Conservation (phyloP, 2,329 filamentous ascomycete species). For the Trichoderma sp. region DNA sequence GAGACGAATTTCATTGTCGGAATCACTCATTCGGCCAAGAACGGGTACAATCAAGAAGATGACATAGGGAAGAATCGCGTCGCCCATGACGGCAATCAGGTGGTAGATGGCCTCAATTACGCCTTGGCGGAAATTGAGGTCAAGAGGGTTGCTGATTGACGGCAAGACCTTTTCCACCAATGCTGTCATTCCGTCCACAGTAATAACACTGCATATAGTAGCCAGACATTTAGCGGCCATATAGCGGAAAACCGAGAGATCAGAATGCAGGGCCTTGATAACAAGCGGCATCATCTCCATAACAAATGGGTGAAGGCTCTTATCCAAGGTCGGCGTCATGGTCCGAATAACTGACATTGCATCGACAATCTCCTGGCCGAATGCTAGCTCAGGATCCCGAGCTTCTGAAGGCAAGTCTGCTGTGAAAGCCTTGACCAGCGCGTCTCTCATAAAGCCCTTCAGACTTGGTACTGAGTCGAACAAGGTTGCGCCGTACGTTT, state of each 20-base stretch:
- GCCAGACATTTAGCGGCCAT: slow-evolving; percentile 97
- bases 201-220: slow-evolving; percentile 95
- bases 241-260: slow-evolving; percentile 90
- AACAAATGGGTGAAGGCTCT: slow-evolving; percentile 74
- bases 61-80: slow-evolving; percentile 92
- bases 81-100: slow-evolving; percentile 97
- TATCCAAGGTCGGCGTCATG: slow-evolving; percentile 84
- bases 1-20: slow-evolving; percentile 90
- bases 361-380: slow-evolving; percentile 92
- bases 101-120: slow-evolving; percentile 96
- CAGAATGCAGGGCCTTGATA: slow-evolving; percentile 82
- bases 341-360: slow-evolving; percentile 90
- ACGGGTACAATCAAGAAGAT: slow-evolving; percentile 99
- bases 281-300: slow-evolving; percentile 82
- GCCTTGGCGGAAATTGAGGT: slow-evolving; percentile 87
- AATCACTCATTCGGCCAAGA: slow-evolving; percentile 96
- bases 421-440: slow-evolving; percentile 73
- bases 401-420: slow-evolving; percentile 72
- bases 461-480: slow-evolving; percentile 85
- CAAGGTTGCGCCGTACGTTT: slow-evolving; percentile 74
- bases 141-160: slow-evolving; percentile 85
- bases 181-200: slow-evolving; percentile 92
- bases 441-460: slow-evolving; percentile 75
- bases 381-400: slow-evolving; percentile 68
- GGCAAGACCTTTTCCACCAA: slow-evolving; percentile 91